Evolutionary conservation across 495 filamentous ascomycete genomes (phyloP).

Genomic region (Pseudevernia furfuracea): DNA sequence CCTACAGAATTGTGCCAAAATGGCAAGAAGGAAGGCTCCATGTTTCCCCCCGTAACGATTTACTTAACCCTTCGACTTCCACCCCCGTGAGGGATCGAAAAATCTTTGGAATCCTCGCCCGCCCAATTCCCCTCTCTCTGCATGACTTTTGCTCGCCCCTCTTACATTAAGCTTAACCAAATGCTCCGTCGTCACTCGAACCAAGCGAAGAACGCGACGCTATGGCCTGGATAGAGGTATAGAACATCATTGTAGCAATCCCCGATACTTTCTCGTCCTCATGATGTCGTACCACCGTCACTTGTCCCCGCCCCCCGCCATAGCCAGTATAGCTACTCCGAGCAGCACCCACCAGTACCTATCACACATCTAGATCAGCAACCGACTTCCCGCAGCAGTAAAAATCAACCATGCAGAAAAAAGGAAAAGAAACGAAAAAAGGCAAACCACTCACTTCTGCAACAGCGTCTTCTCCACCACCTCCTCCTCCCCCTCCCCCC

Average conservation of each 20-base stretch:
- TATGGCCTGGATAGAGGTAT: not conserved
- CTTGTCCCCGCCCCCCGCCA: constrained; percentile 22
- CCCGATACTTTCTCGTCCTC: not conserved
- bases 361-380: not conserved
- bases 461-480: constrained; percentile 24
- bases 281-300: not conserved
- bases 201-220: not conserved
- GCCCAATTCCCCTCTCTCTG: too few relatives aligned
- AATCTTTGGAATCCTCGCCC: too few relatives aligned
- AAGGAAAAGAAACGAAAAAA: not conserved
- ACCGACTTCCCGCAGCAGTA: not conserved
- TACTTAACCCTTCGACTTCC: too few relatives aligned
- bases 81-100: too few relatives aligned
- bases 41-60: too few relatives aligned
- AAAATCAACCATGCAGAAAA: not conserved
- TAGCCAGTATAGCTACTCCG: constrained; percentile 21
- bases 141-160: too few relatives aligned
- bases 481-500: constrained; percentile 12
- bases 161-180: not conserved
- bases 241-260: not conserved
- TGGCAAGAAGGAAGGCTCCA: too few relatives aligned
- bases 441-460: constrained; percentile 21
- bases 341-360: constrained; percentile 27
- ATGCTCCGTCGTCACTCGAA: not conserved
- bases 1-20: too few relatives aligned